A percentile compares a stretch with the other conserved stretches of the same genome.
Evolutionary conservation across 192 early-diverging fungal species (phyloP).

Genomic region (Coemansia guatemalensis): DNA sequence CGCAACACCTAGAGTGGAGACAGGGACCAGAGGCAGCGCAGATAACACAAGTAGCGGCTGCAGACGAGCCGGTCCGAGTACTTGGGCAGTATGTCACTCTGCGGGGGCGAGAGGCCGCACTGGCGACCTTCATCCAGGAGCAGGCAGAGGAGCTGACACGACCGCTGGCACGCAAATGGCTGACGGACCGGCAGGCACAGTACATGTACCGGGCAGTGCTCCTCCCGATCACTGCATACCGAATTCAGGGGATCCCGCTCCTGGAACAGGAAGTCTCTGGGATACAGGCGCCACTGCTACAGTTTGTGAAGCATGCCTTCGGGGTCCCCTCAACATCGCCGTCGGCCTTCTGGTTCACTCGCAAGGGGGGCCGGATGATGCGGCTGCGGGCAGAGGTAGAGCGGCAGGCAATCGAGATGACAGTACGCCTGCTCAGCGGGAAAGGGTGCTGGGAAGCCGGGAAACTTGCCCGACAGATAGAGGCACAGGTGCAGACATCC

Average conservation of each 20-base stretch:
- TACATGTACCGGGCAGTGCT: constrained; percentile 7
- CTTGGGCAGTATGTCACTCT: constrained; percentile 6
- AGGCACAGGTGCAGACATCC: neutral
- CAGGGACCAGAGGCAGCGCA: neutral
- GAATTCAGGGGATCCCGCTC: neutral
- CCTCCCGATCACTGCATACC: neutral
- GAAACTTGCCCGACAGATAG: neutral
- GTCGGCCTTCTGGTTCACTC: neutral
- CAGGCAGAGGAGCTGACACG: neutral
- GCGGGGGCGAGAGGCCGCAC: neutral
- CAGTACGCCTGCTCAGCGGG: neutral
- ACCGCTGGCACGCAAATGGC: neutral
- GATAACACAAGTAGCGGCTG: neutral
- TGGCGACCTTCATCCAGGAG: neutral
- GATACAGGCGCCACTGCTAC: neutral
- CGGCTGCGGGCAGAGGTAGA: constrained; percentile 1
- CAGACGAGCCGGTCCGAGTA: neutral
- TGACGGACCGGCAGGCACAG: constrained; percentile 5
- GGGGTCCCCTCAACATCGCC: neutral
- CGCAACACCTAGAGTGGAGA: neutral
- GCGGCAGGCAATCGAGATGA: constrained; percentile 1
- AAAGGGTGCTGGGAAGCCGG: neutral
- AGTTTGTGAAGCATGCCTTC: constrained; percentile 5
- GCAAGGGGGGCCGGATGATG: neutral
- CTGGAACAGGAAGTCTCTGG: neutral